Evolutionary conservation across 2,329 filamentous ascomycete species (phyloP).

Genomic region (Alternaria arbusti): DNA sequence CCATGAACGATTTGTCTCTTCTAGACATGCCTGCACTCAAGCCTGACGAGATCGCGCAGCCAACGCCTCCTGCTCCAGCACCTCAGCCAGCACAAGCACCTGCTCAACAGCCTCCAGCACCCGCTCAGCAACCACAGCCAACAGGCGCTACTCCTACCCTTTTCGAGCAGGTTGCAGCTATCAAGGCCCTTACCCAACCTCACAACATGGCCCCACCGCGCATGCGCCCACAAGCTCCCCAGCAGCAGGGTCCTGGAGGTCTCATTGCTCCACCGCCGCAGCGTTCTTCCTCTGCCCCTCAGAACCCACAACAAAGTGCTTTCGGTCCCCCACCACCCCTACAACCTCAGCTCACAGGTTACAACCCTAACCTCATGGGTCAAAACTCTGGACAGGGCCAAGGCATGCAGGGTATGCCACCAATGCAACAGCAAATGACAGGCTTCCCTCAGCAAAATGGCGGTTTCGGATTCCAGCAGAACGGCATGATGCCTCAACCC

Average conservation of each 20-base stretch:
- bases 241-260: constrained; percentile 63
- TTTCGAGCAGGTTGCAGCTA: constrained; percentile 46
- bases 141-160: constrained; percentile 54
- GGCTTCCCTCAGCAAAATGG: constrained; percentile 48
- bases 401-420: constrained; percentile 35
- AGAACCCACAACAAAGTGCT: constrained; percentile 70
- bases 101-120: constrained; percentile 48
- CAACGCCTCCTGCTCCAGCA: constrained; percentile 50
- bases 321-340: constrained; percentile 75
- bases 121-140: constrained; percentile 42
- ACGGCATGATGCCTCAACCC: constrained; percentile 48
- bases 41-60: constrained; percentile 49
- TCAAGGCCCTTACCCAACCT: constrained; percentile 48
- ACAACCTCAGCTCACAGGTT: constrained; percentile 84
- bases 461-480: constrained; percentile 44
- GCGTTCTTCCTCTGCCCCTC: constrained; percentile 85
- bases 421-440: constrained; percentile 47
- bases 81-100: constrained; percentile 49
- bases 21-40: constrained; percentile 57
- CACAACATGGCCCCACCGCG: constrained; percentile 55
- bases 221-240: constrained; percentile 75
- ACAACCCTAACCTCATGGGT: constrained; percentile 60
- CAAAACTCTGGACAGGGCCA: constrained; percentile 67
- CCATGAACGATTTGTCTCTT: constrained; percentile 73
- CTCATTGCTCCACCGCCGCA: constrained; percentile 80